Evolutionary conservation across 352 stramenopile genomes (phyloP).

Genomic region (Pythium pectinolyticum): DNA sequence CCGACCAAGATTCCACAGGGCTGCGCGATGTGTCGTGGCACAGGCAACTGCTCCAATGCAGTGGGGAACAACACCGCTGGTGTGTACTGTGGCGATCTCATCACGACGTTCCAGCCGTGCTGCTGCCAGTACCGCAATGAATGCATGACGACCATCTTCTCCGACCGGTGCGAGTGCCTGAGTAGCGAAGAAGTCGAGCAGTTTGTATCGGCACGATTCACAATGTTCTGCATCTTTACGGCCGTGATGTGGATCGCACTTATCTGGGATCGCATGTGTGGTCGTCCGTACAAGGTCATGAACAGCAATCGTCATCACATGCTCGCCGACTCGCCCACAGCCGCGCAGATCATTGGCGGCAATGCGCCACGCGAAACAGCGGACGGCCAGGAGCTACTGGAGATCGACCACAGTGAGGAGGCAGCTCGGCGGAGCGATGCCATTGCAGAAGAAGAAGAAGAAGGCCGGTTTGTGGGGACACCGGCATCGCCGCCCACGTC

Average conservation of each 20-base stretch:
- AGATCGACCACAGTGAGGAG: constrained; percentile 15
- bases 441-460: too few relatives aligned
- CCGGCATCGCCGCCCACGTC: too few relatives aligned
- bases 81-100: constrained; percentile 70
- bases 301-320: constrained; percentile 71
- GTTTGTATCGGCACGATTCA: constrained; percentile 70
- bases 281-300: constrained; percentile 72
- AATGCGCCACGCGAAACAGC: constrained; percentile 25
- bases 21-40: constrained; percentile 56
- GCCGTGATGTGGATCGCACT: constrained; percentile 56
- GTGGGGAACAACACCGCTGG: constrained; percentile 48
- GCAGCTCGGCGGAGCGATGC: too few relatives aligned
- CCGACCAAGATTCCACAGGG: constrained; percentile 36
- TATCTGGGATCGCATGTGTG: constrained; percentile 77
- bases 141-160: constrained; percentile 78
- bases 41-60: constrained; percentile 64
- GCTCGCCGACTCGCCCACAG: constrained; percentile 56
- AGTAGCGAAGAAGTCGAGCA: constrained; percentile 54
- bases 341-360: constrained; percentile 23
- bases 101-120: constrained; percentile 67
- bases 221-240: constrained; percentile 67
- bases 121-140: constrained; percentile 76
- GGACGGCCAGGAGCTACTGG: constrained; percentile 29
- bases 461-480: too few relatives aligned
- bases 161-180: constrained; percentile 66